Evolutionary conservation across 495 filamentous ascomycete genomes (phyloP), one percentile per base, ranked within the genome.

Genomic region (Aspergillus sclerotioniger): DNA sequence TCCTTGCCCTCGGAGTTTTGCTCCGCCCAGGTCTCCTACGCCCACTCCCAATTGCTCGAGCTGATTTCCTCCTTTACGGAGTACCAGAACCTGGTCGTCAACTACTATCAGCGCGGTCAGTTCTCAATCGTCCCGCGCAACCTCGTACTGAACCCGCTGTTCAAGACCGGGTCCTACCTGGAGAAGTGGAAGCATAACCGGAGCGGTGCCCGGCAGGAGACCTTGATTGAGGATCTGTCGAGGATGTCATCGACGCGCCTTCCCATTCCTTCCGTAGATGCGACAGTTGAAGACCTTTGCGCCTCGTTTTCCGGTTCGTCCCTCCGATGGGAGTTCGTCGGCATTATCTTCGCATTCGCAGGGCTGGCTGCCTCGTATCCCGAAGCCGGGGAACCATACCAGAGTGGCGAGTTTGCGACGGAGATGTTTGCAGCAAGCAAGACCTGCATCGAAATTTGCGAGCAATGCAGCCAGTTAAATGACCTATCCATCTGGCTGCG

Each of bases 361-460:
- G 54, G 54, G n/a, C 25, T 50, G 3, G 54, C 54, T 12, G 17
- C 29, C 8, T 17, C 35, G 3, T 19, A 57, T 49, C 39, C 54
- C 3, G n/a, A 50, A 50, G 17, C 32, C 13, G 28, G 16, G 29
- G 35, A 37, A 16, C 8, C 3, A 37, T 15, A 4, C 4, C 13
- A n/a, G 12, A 16, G 28, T 37, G 32, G 52, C 48, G 47, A 29
- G 4, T 58, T 58, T 20, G 35, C 33, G 2, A 16, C 16, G 13
- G 47, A 45, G 1, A 58, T 58, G 56, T 52, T 44, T 20, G 15
- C 32, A n/a, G 56, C 48, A 12, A 58, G 56, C 35, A 58, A 44
- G 13, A 17, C 35, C 12, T 58, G 56, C 25, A 17, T 58, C 13
- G 47, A 58, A 25, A 52, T 58, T 0, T 58, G 56, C 56, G 47